Evolutionary conservation across 208 protist genomes (phyloP).

Genomic region (Trypanosoma mega): DNA sequence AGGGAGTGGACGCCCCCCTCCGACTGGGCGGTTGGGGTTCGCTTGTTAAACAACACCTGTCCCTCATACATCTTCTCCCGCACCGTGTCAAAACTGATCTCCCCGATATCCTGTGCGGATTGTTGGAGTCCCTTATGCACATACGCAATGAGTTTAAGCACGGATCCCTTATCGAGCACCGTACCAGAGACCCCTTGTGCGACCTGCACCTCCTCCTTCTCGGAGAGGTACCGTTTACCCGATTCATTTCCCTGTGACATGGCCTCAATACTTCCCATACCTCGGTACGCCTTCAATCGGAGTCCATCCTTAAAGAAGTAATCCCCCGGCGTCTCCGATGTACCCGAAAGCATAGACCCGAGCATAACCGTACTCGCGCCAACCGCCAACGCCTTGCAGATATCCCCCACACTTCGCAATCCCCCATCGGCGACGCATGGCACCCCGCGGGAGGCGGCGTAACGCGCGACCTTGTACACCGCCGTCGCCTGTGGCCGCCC

Average conservation of each 20-base stretch:
- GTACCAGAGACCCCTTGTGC: slow-evolving; percentile 92
- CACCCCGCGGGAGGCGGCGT: slow-evolving; percentile 87
- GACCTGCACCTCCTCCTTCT: slow-evolving; percentile 89
- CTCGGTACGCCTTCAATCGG: slow-evolving; percentile 95
- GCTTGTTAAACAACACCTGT: slow-evolving; percentile 91
- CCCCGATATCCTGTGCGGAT: slow-evolving; percentile 93
- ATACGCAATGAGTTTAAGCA: slow-evolving; percentile 85
- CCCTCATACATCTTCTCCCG: slow-evolving; percentile 88
- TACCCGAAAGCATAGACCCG: slow-evolving; percentile 91
- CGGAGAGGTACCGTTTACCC: slow-evolving; percentile 89
- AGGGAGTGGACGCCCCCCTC: slow-evolving; percentile 93
- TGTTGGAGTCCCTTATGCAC: slow-evolving; percentile 92
- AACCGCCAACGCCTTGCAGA: slow-evolving; percentile 94
- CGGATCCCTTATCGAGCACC: slow-evolving; percentile 92
- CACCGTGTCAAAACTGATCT: slow-evolving; percentile 74
- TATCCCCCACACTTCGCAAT: slow-evolving; percentile 92
- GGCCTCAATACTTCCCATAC: slow-evolving; percentile 95
- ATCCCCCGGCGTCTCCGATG: slow-evolving; percentile 90
- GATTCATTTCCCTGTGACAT: slow-evolving; percentile 92
- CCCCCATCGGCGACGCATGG: slow-evolving; percentile 95
- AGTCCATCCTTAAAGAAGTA: slow-evolving; percentile 93
- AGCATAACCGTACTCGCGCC: slow-evolving; percentile 91
- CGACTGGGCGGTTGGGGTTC: slow-evolving; percentile 88
- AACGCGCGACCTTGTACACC: slow-evolving; percentile 92
- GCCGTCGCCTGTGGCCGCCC: slow-evolving; percentile 96